Base-by-base conservation (phyloP, 495 filamentous ascomycete genomes). In the Penicillium paradoxum region DNA sequence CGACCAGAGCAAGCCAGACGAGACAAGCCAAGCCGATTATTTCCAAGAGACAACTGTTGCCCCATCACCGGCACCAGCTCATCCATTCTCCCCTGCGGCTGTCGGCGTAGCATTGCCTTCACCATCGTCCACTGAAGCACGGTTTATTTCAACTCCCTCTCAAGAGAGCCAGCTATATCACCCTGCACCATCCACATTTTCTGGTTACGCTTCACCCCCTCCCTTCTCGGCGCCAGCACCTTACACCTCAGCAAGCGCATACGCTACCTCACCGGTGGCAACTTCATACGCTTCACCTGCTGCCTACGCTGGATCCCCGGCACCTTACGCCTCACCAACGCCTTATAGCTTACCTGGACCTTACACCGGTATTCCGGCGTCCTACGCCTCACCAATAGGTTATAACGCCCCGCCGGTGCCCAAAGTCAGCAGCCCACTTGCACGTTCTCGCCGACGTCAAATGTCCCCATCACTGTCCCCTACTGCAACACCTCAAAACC, bases 381-480 rank as follows among this genome's bases (percentile, higher is more conserved):
- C 55, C 10, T 59, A 64, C 56, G 49, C 49, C 7, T 49, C 53
- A 5, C 45, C 57, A 21, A 25, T 48, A 41, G 66, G 63, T 36
- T 63, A 67, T 52, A 43, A 29, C 18, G 62, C 60, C 37, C 70
- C 68, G 3, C 69, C 70, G 4, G 44, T 68, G 5, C 66, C 70
- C 32, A 73, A 73, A 60, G 55, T 67, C 41, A 72, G 64, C 64
- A 74, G 68, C 33, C 69, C 70, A 33, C 65, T 73, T 22, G 68
- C 70, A 43, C 68, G 64, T 30, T 59, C 65, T n/a, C 71, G 73
- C 55, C 64, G 62, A 30, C 58, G 62, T 22, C 70, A 74, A 55
- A 67, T 64, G 38, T 69, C 74, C 22, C 72, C 72, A 6, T 54
- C 55, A 55, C 71, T 74, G 65, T 73, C 72, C 24, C 70, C 72